Base-by-base conservation (phyloP, 2,329 filamentous ascomycete genomes). In the Talaromyces sp. region DNA sequence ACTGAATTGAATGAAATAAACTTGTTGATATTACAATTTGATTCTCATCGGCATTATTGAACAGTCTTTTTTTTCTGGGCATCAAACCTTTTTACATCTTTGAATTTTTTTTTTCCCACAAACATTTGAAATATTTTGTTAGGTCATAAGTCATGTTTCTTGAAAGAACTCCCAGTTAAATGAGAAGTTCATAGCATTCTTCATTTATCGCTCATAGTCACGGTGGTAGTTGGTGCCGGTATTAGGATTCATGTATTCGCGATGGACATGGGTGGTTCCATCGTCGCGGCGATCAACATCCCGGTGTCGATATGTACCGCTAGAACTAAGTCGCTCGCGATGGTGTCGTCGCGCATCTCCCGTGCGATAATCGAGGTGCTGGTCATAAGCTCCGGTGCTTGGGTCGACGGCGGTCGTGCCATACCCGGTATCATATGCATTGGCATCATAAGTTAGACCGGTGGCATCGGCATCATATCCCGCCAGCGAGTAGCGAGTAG, bases 161-260 rank as follows among this genome's bases (percentile, higher is more conserved):
- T 6, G 40, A 52, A 49, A 57, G 41, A 51, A 53, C 20, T 47
- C 19, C 49, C 33, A 42, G 54, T 45, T 36, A 36, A 47, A 33
- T 41, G 37, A 46, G 39, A 60, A 33, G 11, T 9, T 4, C 11
- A n/a, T 7, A 47, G 29, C 27, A 16, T 20, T 14, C 29, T 11
- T 44, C 19, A 24, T 44, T 54, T 59, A 65, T 30, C 63, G 56
- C 52, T 70, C 67, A 55, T 68, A 69, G 47, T 71, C 68, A 19
- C 67, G 61, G 39, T 69, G 66, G 52, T 69, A 70, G 47, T 62
- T 66, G 33, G 66, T 70, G 43, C 68, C 66, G 2, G 66, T 70
- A 49, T 70, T 70, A 16, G 68, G 66, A 37, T 70, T 69, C 27
- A 63, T 61, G 42, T 70, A 70, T 52, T 71, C 68, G 30, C 65